phyloP scores from a whole-genome alignment of 148 eudicot species.

The Camellia japonica region DNA sequence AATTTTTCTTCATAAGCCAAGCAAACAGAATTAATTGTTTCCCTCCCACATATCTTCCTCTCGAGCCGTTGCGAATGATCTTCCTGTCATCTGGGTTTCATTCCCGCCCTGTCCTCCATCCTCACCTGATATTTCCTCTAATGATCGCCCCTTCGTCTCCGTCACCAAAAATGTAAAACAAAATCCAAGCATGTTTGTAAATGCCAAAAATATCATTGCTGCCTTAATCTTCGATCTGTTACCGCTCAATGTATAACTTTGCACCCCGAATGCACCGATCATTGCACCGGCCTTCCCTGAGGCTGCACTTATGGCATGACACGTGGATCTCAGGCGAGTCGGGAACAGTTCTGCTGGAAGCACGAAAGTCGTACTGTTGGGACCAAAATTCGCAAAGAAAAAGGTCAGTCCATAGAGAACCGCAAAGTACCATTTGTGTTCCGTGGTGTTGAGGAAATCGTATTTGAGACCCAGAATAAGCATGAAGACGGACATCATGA shows the following conservation, averaged over 20 bases:
- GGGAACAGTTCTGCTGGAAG: constrained; percentile 41
- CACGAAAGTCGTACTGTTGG: constrained; percentile 33
- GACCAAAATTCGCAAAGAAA: constrained; percentile 41
- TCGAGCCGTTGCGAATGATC: neutral
- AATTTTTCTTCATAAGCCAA: neutral
- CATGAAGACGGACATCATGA: constrained; percentile 37
- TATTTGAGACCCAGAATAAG: constrained; percentile 22
- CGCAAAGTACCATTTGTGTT: constrained; percentile 24
- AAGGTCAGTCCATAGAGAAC: constrained; percentile 30
- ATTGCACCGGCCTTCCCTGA: constrained; percentile 40
- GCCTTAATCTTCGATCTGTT: constrained; percentile 7
- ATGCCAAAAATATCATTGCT: constrained; percentile 20
- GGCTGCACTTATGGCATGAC: constrained; percentile 31
- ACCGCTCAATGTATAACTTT: constrained; percentile 18
- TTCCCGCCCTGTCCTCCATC: constrained; percentile 18
- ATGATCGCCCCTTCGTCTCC: constrained; percentile 31
- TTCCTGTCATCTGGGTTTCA: constrained; percentile 14
- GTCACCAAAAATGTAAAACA: constrained; percentile 25
- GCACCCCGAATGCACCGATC: constrained; percentile 30
- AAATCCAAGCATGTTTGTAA: constrained; percentile 27
- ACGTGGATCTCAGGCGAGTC: constrained; percentile 31
- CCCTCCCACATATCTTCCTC: neutral
- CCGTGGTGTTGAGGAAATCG: constrained; percentile 6
- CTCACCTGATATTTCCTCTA: constrained; percentile 38
- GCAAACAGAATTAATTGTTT: neutral